Base-by-base conservation (phyloP, 371 early-diverging fungal species). In the Caulochytrium protostelioides region DNA sequence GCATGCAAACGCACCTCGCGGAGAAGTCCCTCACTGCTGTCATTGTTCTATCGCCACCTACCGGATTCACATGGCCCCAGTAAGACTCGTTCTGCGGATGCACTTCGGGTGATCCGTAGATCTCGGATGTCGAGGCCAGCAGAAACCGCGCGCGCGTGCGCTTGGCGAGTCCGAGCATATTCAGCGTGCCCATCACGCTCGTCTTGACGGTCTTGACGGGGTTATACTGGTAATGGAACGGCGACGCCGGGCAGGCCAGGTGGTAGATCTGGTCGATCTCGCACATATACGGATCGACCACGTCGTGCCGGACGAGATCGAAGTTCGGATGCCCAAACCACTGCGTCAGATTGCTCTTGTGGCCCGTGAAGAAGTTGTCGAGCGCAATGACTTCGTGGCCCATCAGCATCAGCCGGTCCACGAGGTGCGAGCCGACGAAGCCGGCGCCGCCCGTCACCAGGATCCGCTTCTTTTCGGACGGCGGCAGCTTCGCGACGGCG, bases 381-480 rank as follows among this genome's bases (percentile, higher is more conserved):
- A 81, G 39, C 6, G 75, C 77, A 53, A 75, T 74, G 18, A 85
- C 86, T 33, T 74, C 69, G 39, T 83, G 77, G 1, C 83, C 86
- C 78, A 82, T 78, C 30, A 72, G 44, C 80, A 85, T 79, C 28
- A 85, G 52, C 18, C 80, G 57, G 42, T 82, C 82, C 0, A 83
- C 83, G 4, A 83, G 51, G 49, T 85, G 82, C 8, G 75, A 74
- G 3, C 86, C 86, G 1, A 85, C 80, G 57, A 83, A 85, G 3
- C 86, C 86, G 12, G 86, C 82, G 6, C 86, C 86, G 4, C 86
- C 86, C 1, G 83, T 85, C 12, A 85, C 83, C 21, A 85, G 59
- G 20, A 83, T 76, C 10, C 81, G 65, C 45, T 75, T 75, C 36
- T 69, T 61, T 27, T 76, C 69, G 8, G 35, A 21, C 9, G 20